Base-by-base conservation (phyloP, 371 early-diverging fungal species). In the Paraphysoderma sedebokerense region DNA sequence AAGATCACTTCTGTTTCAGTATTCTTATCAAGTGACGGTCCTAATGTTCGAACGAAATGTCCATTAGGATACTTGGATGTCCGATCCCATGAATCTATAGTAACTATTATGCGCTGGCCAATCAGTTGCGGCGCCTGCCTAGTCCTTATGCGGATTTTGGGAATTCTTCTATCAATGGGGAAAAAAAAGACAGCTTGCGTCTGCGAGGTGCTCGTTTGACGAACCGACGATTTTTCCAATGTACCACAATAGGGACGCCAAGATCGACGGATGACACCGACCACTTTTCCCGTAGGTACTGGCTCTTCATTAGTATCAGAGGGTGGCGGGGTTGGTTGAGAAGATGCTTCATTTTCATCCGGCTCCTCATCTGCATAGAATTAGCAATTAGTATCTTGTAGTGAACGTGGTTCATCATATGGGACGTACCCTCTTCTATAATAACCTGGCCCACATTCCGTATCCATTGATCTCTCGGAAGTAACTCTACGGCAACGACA, bases 211-310 rank as follows among this genome's bases (percentile, higher is more conserved):
- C 70, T 71, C 15, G 65, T 54, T 9, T 68, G 57, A 19, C 62
- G 64, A 28, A 24, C 42, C 41, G 15, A 4, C 13, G 44, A 3
- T 17, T n/a, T 8, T 23, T 87, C 91, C 35, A 97, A 75, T 47
- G 85, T 87, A 34, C 92, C 92, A 58, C 92, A 92, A 57, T 85
- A 85, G 50, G 85, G 83, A 56, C 92, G 68, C 92, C 95, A 93
- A 63, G 85, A 87, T 50, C 90, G 80, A 47, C 86, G 79, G 54
- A 97, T 81, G 47, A 97, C 76, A 27, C 90, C 92, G 4, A 97
- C 92, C 4, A 97, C 77, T 41, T 76, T 75, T 20, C 77, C 95
- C 1, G 85, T 82, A 26, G 91, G 92, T 37, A 79, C 65, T 22
- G 62, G 54, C 6, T 53, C 24, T 12, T 27, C 3, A n/a, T n/a